Conservation (phyloP, 2,329 filamentous ascomycete genomes). For the Lecanosticta acicola region DNA sequence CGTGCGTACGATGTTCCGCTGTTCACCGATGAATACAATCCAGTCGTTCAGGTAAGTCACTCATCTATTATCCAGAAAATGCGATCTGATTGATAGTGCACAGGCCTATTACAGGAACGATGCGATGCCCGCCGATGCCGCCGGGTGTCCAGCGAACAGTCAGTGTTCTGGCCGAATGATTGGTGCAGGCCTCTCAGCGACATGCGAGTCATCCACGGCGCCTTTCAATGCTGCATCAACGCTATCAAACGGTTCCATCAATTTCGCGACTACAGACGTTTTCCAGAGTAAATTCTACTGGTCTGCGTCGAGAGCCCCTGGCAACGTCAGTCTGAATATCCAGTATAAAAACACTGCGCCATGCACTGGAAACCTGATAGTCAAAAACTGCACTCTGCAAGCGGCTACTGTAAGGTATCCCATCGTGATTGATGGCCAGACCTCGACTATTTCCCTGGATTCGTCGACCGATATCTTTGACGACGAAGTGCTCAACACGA, state of each 20-base stretch:
- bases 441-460: conserved; percentile 8
- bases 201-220: neutral
- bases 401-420: conserved; percentile 8
- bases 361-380: conserved; percentile 3
- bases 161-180: conserved; percentile 5
- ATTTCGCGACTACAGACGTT: neutral
- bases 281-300: conserved; percentile 2
- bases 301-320: neutral
- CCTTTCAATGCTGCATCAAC: neutral
- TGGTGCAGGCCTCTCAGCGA: conserved; percentile 1
- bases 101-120: neutral
- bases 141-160: conserved; percentile 3
- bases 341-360: conserved; percentile 8
- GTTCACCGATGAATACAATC: conserved; percentile 1
- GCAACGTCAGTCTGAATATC: conserved; percentile 1
- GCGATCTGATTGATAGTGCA: no score
- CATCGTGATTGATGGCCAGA: conserved; percentile 9
- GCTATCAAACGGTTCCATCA: neutral
- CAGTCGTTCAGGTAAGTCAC: conserved; percentile 4
- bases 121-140: neutral
- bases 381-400: conserved; percentile 9
- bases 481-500: conserved; percentile 1
- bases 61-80: no score
- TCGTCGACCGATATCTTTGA: conserved; percentile 3
- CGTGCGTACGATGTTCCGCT: conserved; percentile 6